Evolutionary conservation across 768 basidiomycete genomes (phyloP).

Genomic region (Tephrocybe sp.): DNA sequence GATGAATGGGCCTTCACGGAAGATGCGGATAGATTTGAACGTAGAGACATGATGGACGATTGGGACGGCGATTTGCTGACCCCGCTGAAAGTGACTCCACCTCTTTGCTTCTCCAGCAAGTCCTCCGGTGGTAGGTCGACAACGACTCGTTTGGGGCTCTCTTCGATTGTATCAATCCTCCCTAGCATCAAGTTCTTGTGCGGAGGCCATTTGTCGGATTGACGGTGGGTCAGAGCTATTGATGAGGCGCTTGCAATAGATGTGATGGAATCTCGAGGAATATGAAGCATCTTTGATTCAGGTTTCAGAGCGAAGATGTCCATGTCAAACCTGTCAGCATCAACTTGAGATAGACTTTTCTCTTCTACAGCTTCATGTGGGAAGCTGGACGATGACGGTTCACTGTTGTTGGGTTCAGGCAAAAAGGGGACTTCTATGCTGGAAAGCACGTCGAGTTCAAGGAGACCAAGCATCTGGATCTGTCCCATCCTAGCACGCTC

Average conservation of each 20-base stretch:
- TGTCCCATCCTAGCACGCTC: slow-evolving; percentile 97
- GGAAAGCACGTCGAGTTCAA: too few relatives aligned
- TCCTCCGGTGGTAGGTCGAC: slow-evolving; percentile 52
- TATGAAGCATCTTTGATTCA: too few relatives aligned
- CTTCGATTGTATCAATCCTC: slow-evolving; percentile 65
- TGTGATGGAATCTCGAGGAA: slow-evolving; percentile 16
- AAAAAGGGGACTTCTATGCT: slow-evolving; percentile 23
- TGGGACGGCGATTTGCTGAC: slow-evolving; percentile 65
- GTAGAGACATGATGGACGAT: slow-evolving; percentile 57
- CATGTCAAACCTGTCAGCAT: too few relatives aligned
- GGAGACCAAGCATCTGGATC: slow-evolving; percentile 84
- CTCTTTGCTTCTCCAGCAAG: slow-evolving; percentile 19
- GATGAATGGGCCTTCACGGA: slow-evolving; percentile 32
- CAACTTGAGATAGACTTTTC: slow-evolving; percentile 25
- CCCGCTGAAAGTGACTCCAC: slow-evolving; percentile 24
- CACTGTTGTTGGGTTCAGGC: too few relatives aligned
- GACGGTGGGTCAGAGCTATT: slow-evolving; percentile 32
- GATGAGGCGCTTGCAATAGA: slow-evolving; percentile 34
- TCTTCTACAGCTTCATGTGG: too few relatives aligned
- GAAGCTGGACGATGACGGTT: too few relatives aligned
- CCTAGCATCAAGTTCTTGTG: slow-evolving; percentile 49
- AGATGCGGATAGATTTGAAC: slow-evolving; percentile 46
- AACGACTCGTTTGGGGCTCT: slow-evolving; percentile 54
- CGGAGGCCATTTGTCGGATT: slow-evolving; percentile 40
- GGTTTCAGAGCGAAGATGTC: too few relatives aligned